phyloP scores from a whole-genome alignment of 2,329 filamentous ascomycete species.

The Penicillium sp. region DNA sequence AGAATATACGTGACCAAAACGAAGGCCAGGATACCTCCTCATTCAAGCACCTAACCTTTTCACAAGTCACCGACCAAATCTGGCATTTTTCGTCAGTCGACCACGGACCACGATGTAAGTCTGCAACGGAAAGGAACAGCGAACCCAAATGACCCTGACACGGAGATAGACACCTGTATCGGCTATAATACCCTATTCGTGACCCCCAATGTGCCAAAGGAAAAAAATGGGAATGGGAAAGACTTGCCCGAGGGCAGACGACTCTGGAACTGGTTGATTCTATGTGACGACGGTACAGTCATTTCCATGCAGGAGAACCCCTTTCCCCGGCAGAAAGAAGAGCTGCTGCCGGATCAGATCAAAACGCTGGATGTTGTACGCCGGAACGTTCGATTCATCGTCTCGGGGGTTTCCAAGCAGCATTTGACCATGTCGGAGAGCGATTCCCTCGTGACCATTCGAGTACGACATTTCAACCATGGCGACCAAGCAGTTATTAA shows the following conservation, averaged over 20 bases:
- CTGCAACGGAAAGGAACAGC: slow-evolving; percentile 5
- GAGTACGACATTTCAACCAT: slow-evolving; percentile 41
- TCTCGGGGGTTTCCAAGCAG: slow-evolving; percentile 59
- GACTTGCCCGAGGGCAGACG: slow-evolving; percentile 51
- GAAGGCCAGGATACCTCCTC: slow-evolving; percentile 25
- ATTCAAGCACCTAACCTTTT: slow-evolving; percentile 48
- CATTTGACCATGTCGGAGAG: slow-evolving; percentile 48
- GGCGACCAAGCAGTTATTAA: slow-evolving; percentile 38
- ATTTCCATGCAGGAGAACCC: slow-evolving; percentile 67
- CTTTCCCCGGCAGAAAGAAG: slow-evolving; percentile 46
- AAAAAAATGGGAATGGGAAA: slow-evolving; percentile 28
- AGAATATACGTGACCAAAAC: slow-evolving; percentile 22
- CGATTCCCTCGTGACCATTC: slow-evolving; percentile 51
- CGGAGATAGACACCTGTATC: slow-evolving; percentile 60
- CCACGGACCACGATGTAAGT: slow-evolving; percentile 62
- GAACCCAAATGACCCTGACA: slow-evolving; percentile 18
- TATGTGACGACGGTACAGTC: slow-evolving; percentile 69
- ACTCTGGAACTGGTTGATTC: slow-evolving; percentile 69
- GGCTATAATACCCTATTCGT: slow-evolving; percentile 63
- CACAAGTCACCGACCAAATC: slow-evolving; percentile 65
- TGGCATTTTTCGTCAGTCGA: slow-evolving; percentile 75
- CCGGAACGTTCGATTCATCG: slow-evolving; percentile 61
- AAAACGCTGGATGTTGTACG: slow-evolving; percentile 43
- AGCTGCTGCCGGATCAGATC: slow-evolving; percentile 26
- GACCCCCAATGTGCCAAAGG: slow-evolving; percentile 46